Conservation (phyloP, 2,329 filamentous ascomycete genomes). For the Chaetomiaceae sp. region DNA sequence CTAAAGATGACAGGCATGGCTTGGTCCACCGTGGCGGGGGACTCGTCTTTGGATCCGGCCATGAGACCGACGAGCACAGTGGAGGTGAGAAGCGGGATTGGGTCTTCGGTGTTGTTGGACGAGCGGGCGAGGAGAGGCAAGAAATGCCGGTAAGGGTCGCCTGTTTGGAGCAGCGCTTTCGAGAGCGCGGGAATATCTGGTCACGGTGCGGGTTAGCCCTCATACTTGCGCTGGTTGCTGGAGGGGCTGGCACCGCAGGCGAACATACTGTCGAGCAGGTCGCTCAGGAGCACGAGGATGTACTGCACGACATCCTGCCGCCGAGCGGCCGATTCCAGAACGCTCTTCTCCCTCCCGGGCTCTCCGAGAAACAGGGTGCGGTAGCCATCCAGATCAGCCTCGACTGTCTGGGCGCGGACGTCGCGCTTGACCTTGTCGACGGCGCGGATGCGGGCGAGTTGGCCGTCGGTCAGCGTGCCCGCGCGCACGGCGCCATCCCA, state of each 20-base stretch:
- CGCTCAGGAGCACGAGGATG: slow-evolving; percentile 80
- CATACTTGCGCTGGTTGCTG: background rate
- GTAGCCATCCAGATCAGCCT: slow-evolving; percentile 74
- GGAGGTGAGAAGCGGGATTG: slow-evolving; percentile 83
- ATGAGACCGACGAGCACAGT: slow-evolving; percentile 79
- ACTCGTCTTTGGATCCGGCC: slow-evolving; percentile 57
- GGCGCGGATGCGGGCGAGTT: slow-evolving; percentile 91
- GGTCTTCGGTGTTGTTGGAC: slow-evolving; percentile 64
- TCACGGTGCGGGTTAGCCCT: slow-evolving; percentile 9
- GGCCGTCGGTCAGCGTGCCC: slow-evolving; percentile 87
- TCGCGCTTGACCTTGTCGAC: slow-evolving; percentile 96
- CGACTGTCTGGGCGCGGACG: slow-evolving; percentile 74
- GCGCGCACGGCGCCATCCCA: slow-evolving; percentile 96
- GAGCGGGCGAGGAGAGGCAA: slow-evolving; percentile 77
- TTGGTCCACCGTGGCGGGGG: slow-evolving; percentile 56
- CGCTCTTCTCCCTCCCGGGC: slow-evolving; percentile 57
- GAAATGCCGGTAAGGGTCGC: slow-evolving; percentile 75
- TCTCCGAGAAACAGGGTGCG: slow-evolving; percentile 72
- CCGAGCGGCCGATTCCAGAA: slow-evolving; percentile 80
- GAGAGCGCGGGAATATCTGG: slow-evolving; percentile 74
- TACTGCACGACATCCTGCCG: slow-evolving; percentile 91
- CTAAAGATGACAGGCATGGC: slow-evolving; percentile 77
- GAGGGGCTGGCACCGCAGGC: background rate
- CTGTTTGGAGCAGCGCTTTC: slow-evolving; percentile 66
- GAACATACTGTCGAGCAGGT: slow-evolving; percentile 73